These are phyloP conservation scores for Groenewaldozyma auringiensis DNA, from an alignment of 1,139 yeast genomes.

Conservation along the genomic window DNA sequence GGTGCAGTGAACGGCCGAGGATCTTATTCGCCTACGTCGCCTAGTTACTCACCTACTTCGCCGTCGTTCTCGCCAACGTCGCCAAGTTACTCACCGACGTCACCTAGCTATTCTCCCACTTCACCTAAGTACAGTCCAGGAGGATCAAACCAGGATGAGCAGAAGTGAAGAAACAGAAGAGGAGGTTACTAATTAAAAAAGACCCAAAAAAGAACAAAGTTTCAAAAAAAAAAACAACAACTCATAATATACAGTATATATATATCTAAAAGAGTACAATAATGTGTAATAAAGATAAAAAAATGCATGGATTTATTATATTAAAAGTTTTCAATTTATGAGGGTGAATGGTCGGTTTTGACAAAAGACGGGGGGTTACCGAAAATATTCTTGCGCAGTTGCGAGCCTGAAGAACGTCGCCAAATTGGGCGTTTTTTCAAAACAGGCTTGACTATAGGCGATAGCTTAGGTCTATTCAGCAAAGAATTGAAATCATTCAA, in stretches of 20 bases:
- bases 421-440: no score
- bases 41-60: conserved; percentile 52
- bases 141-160: conserved; percentile 8
- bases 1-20: conserved; percentile 31
- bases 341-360: no score
- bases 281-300: conserved; percentile 1
- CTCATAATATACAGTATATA: neutral
- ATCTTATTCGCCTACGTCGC: conserved; percentile 58
- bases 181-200: neutral
- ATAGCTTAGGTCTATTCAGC: no score
- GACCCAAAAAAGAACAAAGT: neutral
- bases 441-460: no score
- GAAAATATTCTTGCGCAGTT: no score
- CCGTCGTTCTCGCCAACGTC: conserved; percentile 60
- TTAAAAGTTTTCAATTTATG: no score
- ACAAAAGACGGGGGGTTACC: no score
- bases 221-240: neutral
- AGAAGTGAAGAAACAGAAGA: neutral
- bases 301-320: neutral
- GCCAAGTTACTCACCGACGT: conserved; percentile 50
- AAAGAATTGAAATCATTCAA: no score
- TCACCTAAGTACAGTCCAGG: conserved; percentile 18
- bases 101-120: conserved; percentile 21
- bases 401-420: no score
- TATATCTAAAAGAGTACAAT: neutral